Evolutionary conservation across 1,284 basidiomycete genomes (phyloP).

Genomic region (Leccinum fallax): DNA sequence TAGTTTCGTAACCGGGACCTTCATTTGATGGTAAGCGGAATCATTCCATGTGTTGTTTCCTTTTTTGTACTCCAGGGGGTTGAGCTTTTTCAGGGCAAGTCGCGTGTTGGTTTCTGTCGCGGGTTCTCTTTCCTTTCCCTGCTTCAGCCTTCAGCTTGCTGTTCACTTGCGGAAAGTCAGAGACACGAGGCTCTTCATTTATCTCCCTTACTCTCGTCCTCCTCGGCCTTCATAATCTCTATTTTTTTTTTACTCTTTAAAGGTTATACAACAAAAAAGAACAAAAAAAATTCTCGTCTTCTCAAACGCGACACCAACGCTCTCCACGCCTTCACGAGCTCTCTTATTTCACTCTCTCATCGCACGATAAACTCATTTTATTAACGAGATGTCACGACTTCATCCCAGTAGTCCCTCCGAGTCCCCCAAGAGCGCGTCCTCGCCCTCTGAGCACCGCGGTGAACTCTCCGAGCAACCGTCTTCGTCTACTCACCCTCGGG

Average conservation of each 20-base stretch:
- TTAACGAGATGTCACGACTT: conserved; percentile 52
- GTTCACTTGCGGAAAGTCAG: conserved; percentile 39
- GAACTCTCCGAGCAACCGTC: conserved; percentile 38
- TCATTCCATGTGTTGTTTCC: conserved; percentile 25
- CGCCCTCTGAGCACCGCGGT: conserved; percentile 31
- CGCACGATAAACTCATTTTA: conserved; percentile 35
- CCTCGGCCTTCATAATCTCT: conserved; percentile 15
- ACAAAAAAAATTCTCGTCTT: conserved; percentile 27
- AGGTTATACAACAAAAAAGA: conserved; percentile 7
- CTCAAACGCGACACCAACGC: conserved; percentile 36
- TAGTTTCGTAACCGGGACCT: conserved; percentile 17
- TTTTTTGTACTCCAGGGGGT: conserved; percentile 33
- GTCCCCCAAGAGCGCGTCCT: conserved; percentile 36
- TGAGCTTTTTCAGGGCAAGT: conserved; percentile 38
- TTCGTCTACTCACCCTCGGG: conserved; percentile 39
- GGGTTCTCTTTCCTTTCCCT: conserved; percentile 25
- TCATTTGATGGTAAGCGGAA: conserved; percentile 34
- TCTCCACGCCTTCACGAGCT: conserved; percentile 37
- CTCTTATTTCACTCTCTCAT: conserved; percentile 28
- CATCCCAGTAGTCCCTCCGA: conserved; percentile 41
- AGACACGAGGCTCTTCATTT: conserved; percentile 43
- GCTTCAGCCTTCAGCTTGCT: conserved; percentile 15
- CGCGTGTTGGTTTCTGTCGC: conserved; percentile 30
- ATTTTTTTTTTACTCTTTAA: conserved; percentile 10
- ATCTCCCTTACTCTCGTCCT: conserved; percentile 17